Base-by-base conservation (phyloP, 768 basidiomycete species). In the Tulasnella sp. region DNA sequence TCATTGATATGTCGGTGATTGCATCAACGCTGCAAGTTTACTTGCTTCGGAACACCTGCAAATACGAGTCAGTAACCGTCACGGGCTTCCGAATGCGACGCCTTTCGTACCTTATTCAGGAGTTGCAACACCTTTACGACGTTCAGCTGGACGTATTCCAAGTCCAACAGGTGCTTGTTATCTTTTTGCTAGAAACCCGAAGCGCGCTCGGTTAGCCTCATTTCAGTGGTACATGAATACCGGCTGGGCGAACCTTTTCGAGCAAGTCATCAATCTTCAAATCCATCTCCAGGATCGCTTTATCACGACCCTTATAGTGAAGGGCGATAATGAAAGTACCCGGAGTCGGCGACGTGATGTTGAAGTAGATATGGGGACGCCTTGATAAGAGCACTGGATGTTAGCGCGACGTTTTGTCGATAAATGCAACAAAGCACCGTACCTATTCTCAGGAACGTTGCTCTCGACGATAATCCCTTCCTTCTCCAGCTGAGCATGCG, bases 271-370 rank as follows among this genome's bases (percentile, higher is more conserved):
- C 96, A 77, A 98, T 97, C 83, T 98, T 98, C 69, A 98, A 86
- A 82, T 97, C 95, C 97, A 98, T 98, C 85, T 99, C 97, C 41
- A 98, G 86, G 77, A 99, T 98, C 19, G 97, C 96, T 83, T 98
- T 98, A 78, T 99, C 97, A 22, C 97, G 88, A 47, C 97, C 97
- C 81, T 97, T 98, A 83, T 98, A 99, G 80, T 98, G 96, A 68
- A 99, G 84, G 3, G 96, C 97, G 75, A 99, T 99, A 80, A 99
- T 95, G 81, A 98, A 99, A 9, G 97, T 97, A 63, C 97, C 97
- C 0, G 97, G 96, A 8, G 94, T 92, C 1, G 97, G 97, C 39
- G 95, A 98, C 34, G 92, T 95, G 79, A 99, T 95, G 78, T 95
- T 98, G 87, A 98, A 98, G 83, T 95, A 98, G 76, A 98, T 98